Conservation (phyloP, 2,329 filamentous ascomycete species). For the Aureobasidium leucospermi region DNA sequence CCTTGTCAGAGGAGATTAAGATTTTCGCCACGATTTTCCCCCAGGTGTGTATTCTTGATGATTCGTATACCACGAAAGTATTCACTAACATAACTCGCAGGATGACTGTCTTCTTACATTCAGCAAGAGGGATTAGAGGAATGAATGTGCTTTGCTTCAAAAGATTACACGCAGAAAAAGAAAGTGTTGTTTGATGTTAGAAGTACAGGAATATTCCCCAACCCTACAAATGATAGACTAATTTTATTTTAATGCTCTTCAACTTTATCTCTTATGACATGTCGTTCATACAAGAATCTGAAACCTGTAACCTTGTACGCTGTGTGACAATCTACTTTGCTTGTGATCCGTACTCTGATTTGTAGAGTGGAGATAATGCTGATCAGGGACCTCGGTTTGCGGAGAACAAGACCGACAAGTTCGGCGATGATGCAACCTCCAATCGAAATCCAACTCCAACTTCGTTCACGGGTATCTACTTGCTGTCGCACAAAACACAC, state of each 20-base stretch:
- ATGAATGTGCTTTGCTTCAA: background rate
- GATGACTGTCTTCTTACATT: slow-evolving; percentile 16
- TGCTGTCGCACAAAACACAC: background rate
- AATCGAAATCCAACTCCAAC: background rate
- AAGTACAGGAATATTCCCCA: background rate
- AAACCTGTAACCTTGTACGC: background rate
- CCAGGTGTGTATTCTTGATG: slow-evolving; percentile 54
- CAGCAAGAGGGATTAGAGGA: slow-evolving; percentile 12
- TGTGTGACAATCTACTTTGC: no score
- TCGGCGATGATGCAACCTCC: background rate
- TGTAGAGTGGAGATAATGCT: background rate
- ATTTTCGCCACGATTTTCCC: slow-evolving; percentile 99
- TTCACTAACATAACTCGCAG: background rate
- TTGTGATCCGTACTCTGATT: background rate
- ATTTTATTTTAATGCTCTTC: slow-evolving; percentile 6
- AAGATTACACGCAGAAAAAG: background rate
- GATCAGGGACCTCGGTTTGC: background rate
- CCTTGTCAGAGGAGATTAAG: slow-evolving; percentile 85
- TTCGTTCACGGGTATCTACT: no score
- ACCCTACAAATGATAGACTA: slow-evolving; percentile 3
- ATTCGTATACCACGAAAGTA: no score
- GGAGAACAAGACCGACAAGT: background rate
- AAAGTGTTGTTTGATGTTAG: slow-evolving; percentile 1
- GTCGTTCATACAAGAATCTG: background rate
- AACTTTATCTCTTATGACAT: background rate